These are phyloP conservation scores for Microbotryum saponariae DNA, from an alignment of 1,284 basidiomycete genomes.

Conservation along the genomic window DNA sequence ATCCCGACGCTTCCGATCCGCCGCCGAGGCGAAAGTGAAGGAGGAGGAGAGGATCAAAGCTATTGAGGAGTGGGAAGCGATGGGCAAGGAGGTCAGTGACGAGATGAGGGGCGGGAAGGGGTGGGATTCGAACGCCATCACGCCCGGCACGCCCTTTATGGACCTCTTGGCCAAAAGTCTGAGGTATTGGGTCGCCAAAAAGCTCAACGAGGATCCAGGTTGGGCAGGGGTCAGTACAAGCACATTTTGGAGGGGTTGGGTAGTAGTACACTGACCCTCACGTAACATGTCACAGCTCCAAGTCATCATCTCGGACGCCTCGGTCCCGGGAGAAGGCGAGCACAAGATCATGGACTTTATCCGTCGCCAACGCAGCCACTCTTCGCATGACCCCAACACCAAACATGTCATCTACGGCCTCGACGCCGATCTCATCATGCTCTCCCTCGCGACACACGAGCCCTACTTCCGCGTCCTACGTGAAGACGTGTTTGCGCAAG, in stretches of 20 bases:
- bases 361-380: conserved; percentile 76
- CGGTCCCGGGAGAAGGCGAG: conserved; percentile 96
- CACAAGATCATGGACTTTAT: conserved; percentile 99
- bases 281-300: conserved; percentile 54
- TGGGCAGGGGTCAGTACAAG: conserved; percentile 60
- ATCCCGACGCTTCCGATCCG: conserved; percentile 85
- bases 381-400: conserved; percentile 88
- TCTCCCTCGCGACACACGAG: conserved; percentile 94
- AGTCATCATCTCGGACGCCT: conserved; percentile 94
- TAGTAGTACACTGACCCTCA: too few relatives aligned
- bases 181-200: conserved; percentile 92
- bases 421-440: conserved; percentile 99
- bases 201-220: conserved; percentile 88
- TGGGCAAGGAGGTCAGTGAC: conserved; percentile 82
- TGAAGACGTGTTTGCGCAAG: conserved; percentile 91
- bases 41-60: conserved; percentile 75
- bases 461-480: conserved; percentile 94
- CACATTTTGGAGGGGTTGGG: too few relatives aligned
- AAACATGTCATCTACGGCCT: conserved; percentile 95
- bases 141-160: conserved; percentile 96
- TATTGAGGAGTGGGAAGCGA: conserved; percentile 79
- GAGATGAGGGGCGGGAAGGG: conserved; percentile 74
- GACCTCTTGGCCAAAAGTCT: conserved; percentile 76
- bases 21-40: conserved; percentile 91
- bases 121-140: conserved; percentile 99